A percentile compares a stretch with the other conserved stretches of the same genome.
These are phyloP conservation scores for Nakazawaea ishiwadae DNA, from an alignment of 805 yeast genomes.

Conservation along the genomic window DNA sequence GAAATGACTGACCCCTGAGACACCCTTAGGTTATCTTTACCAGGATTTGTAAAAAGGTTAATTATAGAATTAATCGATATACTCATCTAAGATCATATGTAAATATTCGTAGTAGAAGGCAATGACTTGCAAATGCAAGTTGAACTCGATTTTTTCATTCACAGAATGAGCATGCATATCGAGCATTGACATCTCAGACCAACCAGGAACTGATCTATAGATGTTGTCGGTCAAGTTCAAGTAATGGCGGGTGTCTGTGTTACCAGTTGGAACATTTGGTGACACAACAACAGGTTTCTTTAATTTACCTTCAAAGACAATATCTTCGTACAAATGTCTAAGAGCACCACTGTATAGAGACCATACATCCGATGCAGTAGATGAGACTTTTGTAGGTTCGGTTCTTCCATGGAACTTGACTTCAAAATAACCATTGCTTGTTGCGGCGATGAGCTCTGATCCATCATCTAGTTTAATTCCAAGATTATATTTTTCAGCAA, in stretches of 20 bases:
- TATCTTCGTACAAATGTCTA: slow-evolving; percentile 50
- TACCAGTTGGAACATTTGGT: slow-evolving; percentile 51
- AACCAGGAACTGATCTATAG: slow-evolving; percentile 51
- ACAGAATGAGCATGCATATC: slow-evolving; percentile 51
- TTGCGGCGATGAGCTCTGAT: slow-evolving; percentile 18
- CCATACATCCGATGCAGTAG: slow-evolving; percentile 32
- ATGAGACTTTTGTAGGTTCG: slow-evolving; percentile 37
- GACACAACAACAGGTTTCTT: slow-evolving; percentile 27
- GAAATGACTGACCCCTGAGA: too few relatives aligned
- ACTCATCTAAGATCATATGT: slow-evolving; percentile 17
- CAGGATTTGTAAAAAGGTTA: too few relatives aligned
- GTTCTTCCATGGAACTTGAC: slow-evolving; percentile 17
- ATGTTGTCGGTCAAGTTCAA: slow-evolving; percentile 52
- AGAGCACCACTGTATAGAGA: slow-evolving; percentile 44
- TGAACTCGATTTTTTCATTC: slow-evolving; percentile 48
- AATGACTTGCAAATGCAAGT: slow-evolving; percentile 49
- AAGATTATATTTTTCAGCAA: slow-evolving; percentile 43
- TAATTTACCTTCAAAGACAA: slow-evolving; percentile 28
- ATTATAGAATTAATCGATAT: too few relatives aligned
- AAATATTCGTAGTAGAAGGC: slow-evolving; percentile 51
- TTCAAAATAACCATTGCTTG: slow-evolving; percentile 21
- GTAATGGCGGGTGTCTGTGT: slow-evolving; percentile 59
- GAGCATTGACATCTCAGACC: slow-evolving; percentile 14
- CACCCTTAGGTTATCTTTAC: too few relatives aligned
- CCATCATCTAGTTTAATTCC: slow-evolving; percentile 40